Evolutionary conservation across 129 eudicot species (phyloP).

Genomic region (Kitagawia praeruptora): DNA sequence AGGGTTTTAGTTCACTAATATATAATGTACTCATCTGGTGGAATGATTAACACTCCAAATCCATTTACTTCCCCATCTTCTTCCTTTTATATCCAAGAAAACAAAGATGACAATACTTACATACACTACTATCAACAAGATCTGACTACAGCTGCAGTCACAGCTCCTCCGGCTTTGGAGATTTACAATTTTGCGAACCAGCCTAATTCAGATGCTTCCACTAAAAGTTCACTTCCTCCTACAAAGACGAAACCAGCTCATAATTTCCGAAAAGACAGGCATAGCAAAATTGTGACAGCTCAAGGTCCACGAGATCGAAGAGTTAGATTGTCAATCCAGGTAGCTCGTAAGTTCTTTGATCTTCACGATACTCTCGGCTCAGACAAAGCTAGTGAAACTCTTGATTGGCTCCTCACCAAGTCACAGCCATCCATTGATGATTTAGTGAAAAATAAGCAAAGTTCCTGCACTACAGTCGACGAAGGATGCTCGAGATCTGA

Average conservation of each 20-base stretch:
- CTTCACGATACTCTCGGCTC: constrained; percentile 82
- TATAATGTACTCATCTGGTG: neutral
- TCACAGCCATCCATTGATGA: constrained; percentile 63
- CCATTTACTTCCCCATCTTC: neutral
- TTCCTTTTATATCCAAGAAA: too few species aligned
- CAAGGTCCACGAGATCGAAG: constrained; percentile 86
- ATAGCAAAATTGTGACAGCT: constrained; percentile 67
- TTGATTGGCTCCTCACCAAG: constrained; percentile 72
- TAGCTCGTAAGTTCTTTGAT: constrained; percentile 72
- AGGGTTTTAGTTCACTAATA: neutral
- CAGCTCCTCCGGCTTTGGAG: neutral
- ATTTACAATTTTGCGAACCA: neutral
- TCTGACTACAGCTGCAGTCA: too few species aligned
- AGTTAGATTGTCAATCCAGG: constrained; percentile 72
- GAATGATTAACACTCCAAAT: neutral
- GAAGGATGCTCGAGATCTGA: neutral
- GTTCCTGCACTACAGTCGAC: neutral
- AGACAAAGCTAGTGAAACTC: constrained; percentile 86
- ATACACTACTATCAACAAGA: neutral
- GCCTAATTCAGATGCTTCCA: neutral
- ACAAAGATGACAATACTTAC: too few species aligned
- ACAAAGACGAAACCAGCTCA: constrained; percentile 10
- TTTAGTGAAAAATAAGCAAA: constrained; percentile 26
- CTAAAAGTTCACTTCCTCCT: neutral
- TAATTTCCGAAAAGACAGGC: constrained; percentile 46